Base-by-base conservation (phyloP, 352 stramenopile species). In the Peronospora belbahrii region DNA sequence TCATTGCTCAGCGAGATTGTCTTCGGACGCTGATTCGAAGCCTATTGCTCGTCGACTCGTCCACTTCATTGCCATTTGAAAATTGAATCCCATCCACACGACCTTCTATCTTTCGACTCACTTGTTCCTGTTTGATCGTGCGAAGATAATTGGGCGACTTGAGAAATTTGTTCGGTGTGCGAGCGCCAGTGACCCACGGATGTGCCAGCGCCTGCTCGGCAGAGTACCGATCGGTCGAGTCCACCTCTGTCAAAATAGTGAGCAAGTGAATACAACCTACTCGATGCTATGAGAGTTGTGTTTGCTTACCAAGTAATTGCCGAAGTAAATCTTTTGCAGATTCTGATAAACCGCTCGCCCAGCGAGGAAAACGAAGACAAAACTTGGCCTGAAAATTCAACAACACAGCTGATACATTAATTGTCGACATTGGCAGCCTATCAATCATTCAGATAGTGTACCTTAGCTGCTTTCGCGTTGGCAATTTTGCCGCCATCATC, bases 361-460 rank as follows among this genome's bases (percentile, higher is more conserved):
- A 98, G 11, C 85, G 71, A 19, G 94, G 93, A 48, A 97, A 98
- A 8, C 93, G 84, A 4, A 98, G 66, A 19, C 88, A 82, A 63
- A 98, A 98, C 58, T 97, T 97, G 17, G 76, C 68, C 64, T 94
- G 32, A 1, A 75, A 22, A n/a, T n/a, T n/a, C n/a, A n/a, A 44
- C 1, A 48, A 32, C 15, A 49, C 11, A 14, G 6, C 41, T 19
- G 5, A 17, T 59, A 34, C 58, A 20, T 10, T 25, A 30, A 41
- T 42, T n/a, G 17, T 23, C 8, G 10, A 42, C 30, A 41, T 56
- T 4, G 11, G 38, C 14, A 14, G 17, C 2, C 24, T 17, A 8
- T 11, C n/a, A 19, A 22, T 19, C 17, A 10, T 23, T 17, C 9
- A 19, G 19, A 14, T 30, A 4, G 52, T 42, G 14, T 70, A 94